phyloP scores from a whole-genome alignment of 768 basidiomycete genomes.

The Naganishia vaughanmartiniae region DNA sequence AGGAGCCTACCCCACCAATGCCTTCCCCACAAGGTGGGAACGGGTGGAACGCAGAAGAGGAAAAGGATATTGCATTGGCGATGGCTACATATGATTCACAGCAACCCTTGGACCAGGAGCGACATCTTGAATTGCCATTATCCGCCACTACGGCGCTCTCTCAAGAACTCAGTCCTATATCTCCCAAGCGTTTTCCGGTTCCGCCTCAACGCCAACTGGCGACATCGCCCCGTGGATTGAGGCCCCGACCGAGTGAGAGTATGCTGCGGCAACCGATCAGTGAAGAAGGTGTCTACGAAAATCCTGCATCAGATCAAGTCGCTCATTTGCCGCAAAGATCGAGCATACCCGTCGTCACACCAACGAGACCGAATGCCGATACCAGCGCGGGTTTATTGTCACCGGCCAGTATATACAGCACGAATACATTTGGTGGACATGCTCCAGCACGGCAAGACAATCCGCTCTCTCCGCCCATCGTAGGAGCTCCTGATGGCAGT shows the following conservation, averaged over 20 bases:
- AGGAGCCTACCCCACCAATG: neutral
- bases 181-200: slow-evolving; percentile 2
- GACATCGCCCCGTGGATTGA: slow-evolving; percentile 2
- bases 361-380: neutral
- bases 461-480: neutral
- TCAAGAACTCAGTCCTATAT: neutral
- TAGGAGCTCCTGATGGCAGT: neutral
- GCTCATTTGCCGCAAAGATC: neutral
- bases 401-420: slow-evolving; percentile 17
- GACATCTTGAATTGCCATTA: neutral
- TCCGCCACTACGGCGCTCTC: neutral
- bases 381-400: neutral
- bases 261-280: neutral
- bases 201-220: slow-evolving; percentile 13
- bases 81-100: neutral
- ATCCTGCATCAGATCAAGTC: neutral
- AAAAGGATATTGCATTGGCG: slow-evolving; percentile 8
- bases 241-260: slow-evolving; percentile 1
- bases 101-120: neutral
- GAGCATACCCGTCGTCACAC: neutral
- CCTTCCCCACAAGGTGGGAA: neutral
- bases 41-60: neutral
- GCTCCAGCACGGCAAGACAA: neutral
- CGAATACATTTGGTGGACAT: slow-evolving; percentile 6
- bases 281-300: neutral